Evolutionary conservation across 1,139 yeast species (phyloP), one percentile per base, ranked within the genome.

Genomic region (Hyphopichia burtonii): DNA sequence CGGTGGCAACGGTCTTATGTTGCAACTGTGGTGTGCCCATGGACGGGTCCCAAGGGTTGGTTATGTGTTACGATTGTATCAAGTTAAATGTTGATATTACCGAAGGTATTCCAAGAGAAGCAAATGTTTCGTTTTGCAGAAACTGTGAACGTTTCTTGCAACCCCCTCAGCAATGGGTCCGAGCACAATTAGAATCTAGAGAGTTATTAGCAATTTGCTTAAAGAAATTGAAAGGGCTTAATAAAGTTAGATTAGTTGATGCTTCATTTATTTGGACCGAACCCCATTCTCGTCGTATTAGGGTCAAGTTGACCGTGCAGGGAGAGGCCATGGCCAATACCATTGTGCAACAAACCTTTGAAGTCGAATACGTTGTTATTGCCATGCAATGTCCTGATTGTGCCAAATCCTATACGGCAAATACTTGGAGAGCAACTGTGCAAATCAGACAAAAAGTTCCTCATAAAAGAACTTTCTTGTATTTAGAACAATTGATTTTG

Each of bases 361-460:
- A 90, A 65, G 97, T 93, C 15, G 98, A 93, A 58, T 93, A 86
- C 57, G 84, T 88, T 17, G 99, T 93, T 40, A 76, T 89, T 50
- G 96, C 98, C 30, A 89, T 90, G 84, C 99, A 93, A 71, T 93
- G 99, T 75, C 84, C 98, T 2, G 99, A 93, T 71, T 93, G 99
- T 82, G 98, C 98, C 41, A 89, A 89, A 65, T 85, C 96, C 1
- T 93, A 86, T 61, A 93, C 99, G 15, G 86, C 94, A 30, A 89
- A 94, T 61, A 93, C 98, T 15, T 93, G 99, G 99, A 83, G 94
- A 67, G 96, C 99, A 8, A 80, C 93, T 12, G 96, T 94, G 33
- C 99, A 94, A 71, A 86, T 94, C 54, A 86, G 99, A 72, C 99
- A 93, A 66, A 94, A 94, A 63, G 99, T 94, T 31, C 82, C 91